Conservation (phyloP, 257 asterid species). For the Solanum sejunctum region DNA sequence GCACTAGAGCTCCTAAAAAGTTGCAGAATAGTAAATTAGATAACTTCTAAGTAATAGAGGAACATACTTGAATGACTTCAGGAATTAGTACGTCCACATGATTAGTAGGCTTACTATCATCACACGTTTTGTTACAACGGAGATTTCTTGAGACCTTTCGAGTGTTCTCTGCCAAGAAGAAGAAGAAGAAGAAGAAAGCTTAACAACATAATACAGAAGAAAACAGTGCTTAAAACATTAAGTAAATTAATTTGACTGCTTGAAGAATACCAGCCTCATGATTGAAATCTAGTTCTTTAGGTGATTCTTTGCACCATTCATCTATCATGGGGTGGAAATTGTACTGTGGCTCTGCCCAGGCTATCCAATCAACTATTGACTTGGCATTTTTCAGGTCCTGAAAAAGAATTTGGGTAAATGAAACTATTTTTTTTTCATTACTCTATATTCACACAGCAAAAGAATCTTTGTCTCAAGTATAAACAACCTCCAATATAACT, state of each 20-base stretch:
- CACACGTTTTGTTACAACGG: constrained; percentile 40
- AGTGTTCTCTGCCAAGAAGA: constrained; percentile 56
- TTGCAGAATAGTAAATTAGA: neutral
- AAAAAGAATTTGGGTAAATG: neutral
- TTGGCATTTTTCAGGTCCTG: constrained; percentile 96
- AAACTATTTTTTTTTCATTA: neutral
- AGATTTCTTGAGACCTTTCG: constrained; percentile 68
- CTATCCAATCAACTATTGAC: constrained; percentile 92
- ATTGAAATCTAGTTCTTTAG: constrained; percentile 88
- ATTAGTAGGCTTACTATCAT: constrained; percentile 24
- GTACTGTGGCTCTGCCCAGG: constrained; percentile 99
- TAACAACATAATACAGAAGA: neutral
- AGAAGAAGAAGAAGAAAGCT: constrained; percentile 14
- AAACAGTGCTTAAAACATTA: neutral
- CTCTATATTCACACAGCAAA: neutral
- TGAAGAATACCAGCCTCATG: constrained; percentile 72
- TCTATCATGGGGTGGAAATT: constrained; percentile 92
- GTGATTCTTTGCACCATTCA: constrained; percentile 99
- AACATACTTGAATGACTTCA: constrained; percentile 68
- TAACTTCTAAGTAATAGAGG: neutral
- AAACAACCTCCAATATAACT: constrained; percentile 69
- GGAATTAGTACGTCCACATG: constrained; percentile 91
- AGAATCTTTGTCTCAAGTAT: neutral
- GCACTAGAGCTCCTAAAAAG: neutral
- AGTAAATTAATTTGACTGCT: constrained; percentile 2